Percentiles rank a stretch among this genome's conserved stretches.
phyloP scores from a whole-genome alignment of 2,329 filamentous ascomycete genomes.

The Didymella segeticola region DNA sequence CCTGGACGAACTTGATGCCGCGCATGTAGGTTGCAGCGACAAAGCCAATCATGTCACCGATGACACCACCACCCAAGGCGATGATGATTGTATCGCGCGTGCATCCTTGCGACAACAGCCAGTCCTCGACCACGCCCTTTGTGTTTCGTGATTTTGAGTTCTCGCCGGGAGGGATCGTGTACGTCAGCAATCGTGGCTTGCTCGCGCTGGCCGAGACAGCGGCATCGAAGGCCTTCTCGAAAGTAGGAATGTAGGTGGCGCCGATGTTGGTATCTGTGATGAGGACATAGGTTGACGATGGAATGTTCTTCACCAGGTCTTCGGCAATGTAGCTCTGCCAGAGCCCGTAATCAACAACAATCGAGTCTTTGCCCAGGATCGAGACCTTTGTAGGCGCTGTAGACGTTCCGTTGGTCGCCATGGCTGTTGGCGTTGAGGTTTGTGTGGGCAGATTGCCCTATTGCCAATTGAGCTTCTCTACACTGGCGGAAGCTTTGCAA shows the following conservation, averaged over 20 bases:
- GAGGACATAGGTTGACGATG: slow-evolving; percentile 91
- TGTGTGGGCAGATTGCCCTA: slow-evolving; percentile 14
- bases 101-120: slow-evolving; percentile 91
- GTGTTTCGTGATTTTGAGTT: slow-evolving; percentile 91
- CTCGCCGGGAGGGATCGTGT: slow-evolving; percentile 91
- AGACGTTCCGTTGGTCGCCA: slow-evolving; percentile 40
- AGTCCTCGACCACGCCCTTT: slow-evolving; percentile 96
- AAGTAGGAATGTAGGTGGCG: slow-evolving; percentile 79
- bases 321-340: slow-evolving; percentile 82
- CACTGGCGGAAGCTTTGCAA: background rate
- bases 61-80: slow-evolving; percentile 92
- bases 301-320: slow-evolving; percentile 78
- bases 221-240: slow-evolving; percentile 70
- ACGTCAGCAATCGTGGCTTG: slow-evolving; percentile 75
- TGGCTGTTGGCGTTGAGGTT: slow-evolving; percentile 20
- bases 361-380: slow-evolving; percentile 88
- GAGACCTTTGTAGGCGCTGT: slow-evolving; percentile 67
- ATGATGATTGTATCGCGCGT: slow-evolving; percentile 94
- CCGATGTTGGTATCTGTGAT: slow-evolving; percentile 95
- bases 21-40: slow-evolving; percentile 99
- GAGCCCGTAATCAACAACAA: slow-evolving; percentile 89
- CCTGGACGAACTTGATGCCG: slow-evolving; percentile 93
- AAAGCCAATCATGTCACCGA: slow-evolving; percentile 97
- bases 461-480: slow-evolving; percentile 6
- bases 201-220: slow-evolving; percentile 45